These are phyloP conservation scores for Scedosporium minutisporum DNA, from an alignment of 2,329 filamentous ascomycete species.

Conservation along the genomic window DNA sequence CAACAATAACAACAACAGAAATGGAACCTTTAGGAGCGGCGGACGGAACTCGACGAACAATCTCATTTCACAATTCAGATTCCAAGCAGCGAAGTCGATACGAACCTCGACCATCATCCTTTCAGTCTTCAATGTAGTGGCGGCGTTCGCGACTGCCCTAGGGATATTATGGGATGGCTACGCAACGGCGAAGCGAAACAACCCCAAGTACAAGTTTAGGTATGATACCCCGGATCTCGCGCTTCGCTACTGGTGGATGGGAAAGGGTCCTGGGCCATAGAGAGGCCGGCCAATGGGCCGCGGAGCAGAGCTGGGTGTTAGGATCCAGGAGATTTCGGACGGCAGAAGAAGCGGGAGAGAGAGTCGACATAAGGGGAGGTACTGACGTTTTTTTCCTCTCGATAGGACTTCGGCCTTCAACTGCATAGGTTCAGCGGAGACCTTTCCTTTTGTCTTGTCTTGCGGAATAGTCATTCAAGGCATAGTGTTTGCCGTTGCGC, in stretches of 20 bases:
- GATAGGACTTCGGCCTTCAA: conserved; percentile 25
- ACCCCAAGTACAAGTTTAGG: conserved; percentile 31
- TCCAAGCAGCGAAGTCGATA: conserved; percentile 45
- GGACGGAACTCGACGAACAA: conserved; percentile 32
- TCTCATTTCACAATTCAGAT: conserved; percentile 40
- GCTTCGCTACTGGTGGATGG: no score
- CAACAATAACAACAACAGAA: conserved; percentile 9
- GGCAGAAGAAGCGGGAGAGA: not conserved
- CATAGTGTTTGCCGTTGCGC: conserved; percentile 45
- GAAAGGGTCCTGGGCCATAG: no score
- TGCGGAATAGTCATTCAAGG: conserved; percentile 49
- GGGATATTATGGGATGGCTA: conserved; percentile 51
- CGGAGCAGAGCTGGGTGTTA: no score
- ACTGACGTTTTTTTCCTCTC: not conserved
- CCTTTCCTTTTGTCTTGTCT: conserved; percentile 47
- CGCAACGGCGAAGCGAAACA: conserved; percentile 29
- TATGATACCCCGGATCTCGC: conserved; percentile 14
- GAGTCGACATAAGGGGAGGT: not conserved
- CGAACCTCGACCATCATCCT: conserved; percentile 53
- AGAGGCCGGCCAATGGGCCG: no score
- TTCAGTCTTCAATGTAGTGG: conserved; percentile 49
- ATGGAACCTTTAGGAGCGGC: conserved; percentile 12
- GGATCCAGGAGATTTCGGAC: no score
- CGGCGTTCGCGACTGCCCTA: conserved; percentile 43
- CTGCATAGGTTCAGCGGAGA: conserved; percentile 36